Conservation (phyloP, 345 rosid genomes). For the Gossypium longicalyx region DNA sequence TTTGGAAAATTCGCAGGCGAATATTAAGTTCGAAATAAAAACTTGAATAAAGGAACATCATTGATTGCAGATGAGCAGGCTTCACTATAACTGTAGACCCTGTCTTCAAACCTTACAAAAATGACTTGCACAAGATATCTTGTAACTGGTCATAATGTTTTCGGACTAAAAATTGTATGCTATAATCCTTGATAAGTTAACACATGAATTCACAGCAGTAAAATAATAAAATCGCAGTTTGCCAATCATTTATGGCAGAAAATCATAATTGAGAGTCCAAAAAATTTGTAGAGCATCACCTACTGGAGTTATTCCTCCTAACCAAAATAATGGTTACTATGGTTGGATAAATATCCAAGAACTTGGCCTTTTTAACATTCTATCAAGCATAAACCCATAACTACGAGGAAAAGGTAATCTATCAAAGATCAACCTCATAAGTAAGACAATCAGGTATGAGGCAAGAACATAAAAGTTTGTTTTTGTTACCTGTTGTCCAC, state of each 20-base stretch:
- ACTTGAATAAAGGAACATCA: background rate
- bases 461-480: background rate
- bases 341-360: background rate
- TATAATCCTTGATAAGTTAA: background rate
- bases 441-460: background rate
- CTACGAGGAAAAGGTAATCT: background rate
- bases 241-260: background rate
- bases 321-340: background rate
- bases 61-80: background rate
- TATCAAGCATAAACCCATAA: background rate
- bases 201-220: background rate
- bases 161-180: background rate
- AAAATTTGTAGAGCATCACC: background rate
- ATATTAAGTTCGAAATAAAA: background rate
- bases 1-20: background rate
- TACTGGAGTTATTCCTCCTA: background rate
- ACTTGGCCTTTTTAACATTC: background rate
- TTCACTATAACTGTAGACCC: background rate
- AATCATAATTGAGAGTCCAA: background rate
- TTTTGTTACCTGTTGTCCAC: conserved; percentile 84
- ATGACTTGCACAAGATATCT: background rate
- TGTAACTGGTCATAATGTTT: background rate
- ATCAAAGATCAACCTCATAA: background rate
- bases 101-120: background rate
- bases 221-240: background rate